A percentile compares a stretch with the other conserved stretches of the same genome.
Evolutionary conservation across 768 basidiomycete species (phyloP).

Genomic region (Amylocystis lapponica): DNA sequence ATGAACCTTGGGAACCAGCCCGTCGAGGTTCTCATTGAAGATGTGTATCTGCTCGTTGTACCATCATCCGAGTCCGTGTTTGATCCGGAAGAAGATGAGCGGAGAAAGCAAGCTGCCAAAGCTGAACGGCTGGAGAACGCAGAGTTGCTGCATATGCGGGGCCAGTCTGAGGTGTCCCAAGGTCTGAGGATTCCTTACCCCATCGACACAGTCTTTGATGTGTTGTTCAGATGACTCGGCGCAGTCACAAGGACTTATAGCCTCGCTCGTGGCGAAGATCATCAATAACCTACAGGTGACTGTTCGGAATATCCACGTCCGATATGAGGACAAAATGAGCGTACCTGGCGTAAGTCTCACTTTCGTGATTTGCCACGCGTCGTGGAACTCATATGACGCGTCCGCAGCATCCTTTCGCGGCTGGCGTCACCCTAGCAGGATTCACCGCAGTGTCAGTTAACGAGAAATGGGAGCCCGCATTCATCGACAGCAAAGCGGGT

Average conservation of each 20-base stretch:
- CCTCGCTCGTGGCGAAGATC: conserved; percentile 81
- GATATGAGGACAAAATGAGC: conserved; percentile 93
- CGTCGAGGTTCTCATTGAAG: conserved; percentile 86
- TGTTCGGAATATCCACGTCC: conserved; percentile 90
- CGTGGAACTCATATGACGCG: neutral
- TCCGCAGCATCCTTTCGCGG: conserved; percentile 86
- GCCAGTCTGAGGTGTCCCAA: conserved; percentile 44
- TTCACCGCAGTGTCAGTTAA: conserved; percentile 91
- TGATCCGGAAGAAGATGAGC: conserved; percentile 82
- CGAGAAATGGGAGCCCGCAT: conserved; percentile 81
- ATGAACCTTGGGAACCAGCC: conserved; percentile 86
- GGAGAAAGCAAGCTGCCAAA: conserved; percentile 78
- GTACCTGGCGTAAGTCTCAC: conserved; percentile 73
- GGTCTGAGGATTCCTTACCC: conserved; percentile 32
- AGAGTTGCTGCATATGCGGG: conserved; percentile 70
- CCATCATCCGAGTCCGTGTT: conserved; percentile 64
- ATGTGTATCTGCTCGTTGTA: conserved; percentile 90
- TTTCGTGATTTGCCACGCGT: neutral
- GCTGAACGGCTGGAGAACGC: conserved; percentile 85
- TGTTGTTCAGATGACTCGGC: too few species aligned
- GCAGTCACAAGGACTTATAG: conserved; percentile 81
- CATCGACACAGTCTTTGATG: neutral
- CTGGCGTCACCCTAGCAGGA: conserved; percentile 79
- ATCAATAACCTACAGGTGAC: conserved; percentile 96
- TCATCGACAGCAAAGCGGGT: conserved; percentile 84